A percentile compares a stretch with the other conserved stretches of the same genome.
These are phyloP conservation scores for Colletotrichum tofieldiae DNA, from an alignment of 2,329 filamentous ascomycete species.

Conservation along the genomic window DNA sequence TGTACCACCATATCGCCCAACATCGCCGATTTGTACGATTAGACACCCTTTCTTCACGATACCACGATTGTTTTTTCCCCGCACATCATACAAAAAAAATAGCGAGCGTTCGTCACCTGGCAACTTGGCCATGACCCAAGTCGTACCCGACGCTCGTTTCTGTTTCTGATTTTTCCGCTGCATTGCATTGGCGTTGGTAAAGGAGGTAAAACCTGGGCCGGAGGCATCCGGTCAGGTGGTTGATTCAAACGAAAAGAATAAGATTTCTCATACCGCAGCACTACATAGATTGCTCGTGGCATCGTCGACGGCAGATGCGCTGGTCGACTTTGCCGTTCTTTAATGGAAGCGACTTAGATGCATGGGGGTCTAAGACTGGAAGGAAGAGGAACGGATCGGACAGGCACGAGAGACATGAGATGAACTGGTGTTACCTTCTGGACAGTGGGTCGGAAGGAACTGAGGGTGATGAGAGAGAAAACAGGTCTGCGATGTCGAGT, in stretches of 20 bases:
- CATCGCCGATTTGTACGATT: constrained; percentile 57
- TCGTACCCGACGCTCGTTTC: constrained; percentile 23
- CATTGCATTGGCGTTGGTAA: constrained; percentile 74
- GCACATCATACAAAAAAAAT: constrained; percentile 37
- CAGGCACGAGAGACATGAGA: not conserved
- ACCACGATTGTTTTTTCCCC: constrained; percentile 60
- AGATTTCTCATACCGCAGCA: constrained; percentile 57
- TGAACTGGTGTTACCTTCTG: not conserved
- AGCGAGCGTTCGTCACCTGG: constrained; percentile 28
- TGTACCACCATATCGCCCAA: constrained; percentile 43
- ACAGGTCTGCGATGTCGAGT: constrained; percentile 1
- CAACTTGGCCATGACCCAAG: constrained; percentile 14
- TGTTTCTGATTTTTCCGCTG: constrained; percentile 56
- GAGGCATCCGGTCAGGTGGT: constrained; percentile 48
- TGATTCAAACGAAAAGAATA: constrained; percentile 53
- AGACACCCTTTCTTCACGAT: constrained; percentile 60
- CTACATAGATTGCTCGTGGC: constrained; percentile 58
- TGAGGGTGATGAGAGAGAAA: not conserved
- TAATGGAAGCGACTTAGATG: constrained; percentile 42
- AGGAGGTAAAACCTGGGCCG: constrained; percentile 43
- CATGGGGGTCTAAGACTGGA: constrained; percentile 2
- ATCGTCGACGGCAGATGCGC: constrained; percentile 41
- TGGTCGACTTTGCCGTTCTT: constrained; percentile 41
- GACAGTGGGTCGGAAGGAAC: constrained; percentile 30
- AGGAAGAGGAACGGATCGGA: too few species aligned